Evolutionary conservation across 106 monocot species (phyloP), one percentile per base, ranked within the genome.

Genomic region (Dioscorea dumetorum): DNA sequence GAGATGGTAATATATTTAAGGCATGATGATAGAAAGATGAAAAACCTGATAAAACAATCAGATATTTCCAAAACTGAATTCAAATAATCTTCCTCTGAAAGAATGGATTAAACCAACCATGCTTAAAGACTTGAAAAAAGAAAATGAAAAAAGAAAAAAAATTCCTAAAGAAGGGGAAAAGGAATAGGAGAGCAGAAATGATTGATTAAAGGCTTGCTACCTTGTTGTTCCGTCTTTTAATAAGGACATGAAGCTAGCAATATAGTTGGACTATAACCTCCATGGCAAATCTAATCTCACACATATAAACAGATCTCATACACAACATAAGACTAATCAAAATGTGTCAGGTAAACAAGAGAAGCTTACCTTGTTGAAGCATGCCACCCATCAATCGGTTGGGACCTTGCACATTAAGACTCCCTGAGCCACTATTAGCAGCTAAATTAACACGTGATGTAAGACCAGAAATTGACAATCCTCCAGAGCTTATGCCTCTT

Each of bases 301-400:
- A 33, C 32, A 22, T 4, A 6, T 2, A 41, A 10, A 41, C 41
- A 41, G 41, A 41, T 41, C 3, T 8, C 9, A 8, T 41, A 41
- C 6, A 5, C 10, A 41, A 6, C 10, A 41, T 6, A 41, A 41
- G 41, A 10, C 41, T 41, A 2, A 41, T 41, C 10, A 5, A 41
- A 41, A 41, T 10, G 41, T 6, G 41, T 41, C 24, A 11, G 24
- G 31, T 32, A 14, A 41, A 22, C 5, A 48, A 21, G 24, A 65
- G 24, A 48, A 50, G 7, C 23, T 48, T 89, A 99, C 97, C 97
- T 87, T 97, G 95, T 53, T 91, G 91, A 84, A 92, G 89, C 78
- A 99, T 89, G 66, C 91, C 82, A 72, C 87, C 63, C 69, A 92
- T 99, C 64, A 95, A 53, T 58, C 95, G 66, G 59, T 81, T 91